Percentiles rank a stretch among this genome's conserved stretches.
These are phyloP conservation scores for Zymoseptoria ardabiliae DNA, from an alignment of 2,329 filamentous ascomycete species.

Conservation along the genomic window DNA sequence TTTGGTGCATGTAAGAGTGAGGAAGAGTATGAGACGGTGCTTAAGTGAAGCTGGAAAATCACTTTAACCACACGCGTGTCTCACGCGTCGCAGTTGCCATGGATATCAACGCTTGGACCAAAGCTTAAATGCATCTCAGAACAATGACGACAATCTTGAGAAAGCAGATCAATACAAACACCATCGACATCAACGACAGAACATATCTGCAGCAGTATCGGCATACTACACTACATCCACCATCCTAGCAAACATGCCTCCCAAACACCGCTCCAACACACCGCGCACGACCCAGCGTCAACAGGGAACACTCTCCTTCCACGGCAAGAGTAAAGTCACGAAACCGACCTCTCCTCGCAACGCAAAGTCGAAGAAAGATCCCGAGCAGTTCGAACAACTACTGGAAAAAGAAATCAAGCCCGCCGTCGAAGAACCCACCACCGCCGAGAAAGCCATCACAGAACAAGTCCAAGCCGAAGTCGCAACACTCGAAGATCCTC, in stretches of 20 bases:
- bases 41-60: not conserved
- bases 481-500: constrained; percentile 19
- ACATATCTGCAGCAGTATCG: not conserved
- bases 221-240: not conserved
- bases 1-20: too few species aligned
- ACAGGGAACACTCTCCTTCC: constrained; percentile 58
- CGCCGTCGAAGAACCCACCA: constrained; percentile 29
- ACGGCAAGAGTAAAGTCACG: constrained; percentile 46
- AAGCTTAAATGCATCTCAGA: not conserved
- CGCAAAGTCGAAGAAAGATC: constrained; percentile 33
- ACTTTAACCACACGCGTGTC: not conserved
- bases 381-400: constrained; percentile 29
- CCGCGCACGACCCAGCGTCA: constrained; percentile 39
- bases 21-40: too few species aligned
- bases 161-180: not conserved
- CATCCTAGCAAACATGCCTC: constrained; percentile 33
- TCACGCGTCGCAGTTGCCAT: constrained; percentile 3
- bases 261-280: constrained; percentile 36
- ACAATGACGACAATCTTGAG: not conserved
- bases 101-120: not conserved
- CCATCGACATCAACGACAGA: not conserved
- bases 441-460: constrained; percentile 33
- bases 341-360: constrained; percentile 43
- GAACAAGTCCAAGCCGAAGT: constrained; percentile 33
- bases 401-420: constrained; percentile 21